These are phyloP conservation scores for Boletus barrowsii DNA, from an alignment of 768 basidiomycete genomes.

Conservation along the genomic window DNA sequence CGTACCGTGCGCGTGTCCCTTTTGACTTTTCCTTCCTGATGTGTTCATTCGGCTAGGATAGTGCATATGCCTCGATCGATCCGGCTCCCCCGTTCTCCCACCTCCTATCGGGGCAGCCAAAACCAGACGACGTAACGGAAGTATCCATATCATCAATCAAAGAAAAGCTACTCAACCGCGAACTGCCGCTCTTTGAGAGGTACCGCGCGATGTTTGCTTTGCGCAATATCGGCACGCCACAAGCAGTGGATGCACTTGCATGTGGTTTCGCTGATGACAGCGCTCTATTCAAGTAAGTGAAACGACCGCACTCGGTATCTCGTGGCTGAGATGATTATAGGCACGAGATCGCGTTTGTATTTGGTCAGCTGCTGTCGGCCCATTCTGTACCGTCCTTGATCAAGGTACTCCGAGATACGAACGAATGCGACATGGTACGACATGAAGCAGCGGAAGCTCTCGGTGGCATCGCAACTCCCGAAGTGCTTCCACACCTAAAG, in stretches of 20 bases:
- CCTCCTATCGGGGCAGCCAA: constrained; percentile 53
- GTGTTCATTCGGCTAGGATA: constrained; percentile 24
- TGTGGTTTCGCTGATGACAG: constrained; percentile 87
- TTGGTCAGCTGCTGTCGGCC: constrained; percentile 89
- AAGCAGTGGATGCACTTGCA: constrained; percentile 87
- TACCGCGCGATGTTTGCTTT: constrained; percentile 99
- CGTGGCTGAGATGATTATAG: constrained; percentile 38
- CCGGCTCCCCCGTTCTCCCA: constrained; percentile 80
- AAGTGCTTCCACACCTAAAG: constrained; percentile 81
- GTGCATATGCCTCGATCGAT: constrained; percentile 80
- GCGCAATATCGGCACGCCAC: constrained; percentile 83
- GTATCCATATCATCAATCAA: constrained; percentile 54
- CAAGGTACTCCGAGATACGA: constrained; percentile 63
- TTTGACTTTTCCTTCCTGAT: neutral
- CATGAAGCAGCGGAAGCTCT: constrained; percentile 99
- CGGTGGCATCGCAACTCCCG: constrained; percentile 93
- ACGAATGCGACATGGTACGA: constrained; percentile 94
- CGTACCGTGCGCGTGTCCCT: constrained; percentile 34
- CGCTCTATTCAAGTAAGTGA: constrained; percentile 85
- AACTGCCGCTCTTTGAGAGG: constrained; percentile 79
- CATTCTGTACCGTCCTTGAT: constrained; percentile 86
- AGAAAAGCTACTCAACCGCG: constrained; percentile 59
- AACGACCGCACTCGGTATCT: neutral
- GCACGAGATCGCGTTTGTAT: constrained; percentile 98
- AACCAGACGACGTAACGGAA: constrained; percentile 47